These are phyloP conservation scores for Macrophomina pseudophaseolina DNA, from an alignment of 2,329 filamentous ascomycete species.

Conservation along the genomic window DNA sequence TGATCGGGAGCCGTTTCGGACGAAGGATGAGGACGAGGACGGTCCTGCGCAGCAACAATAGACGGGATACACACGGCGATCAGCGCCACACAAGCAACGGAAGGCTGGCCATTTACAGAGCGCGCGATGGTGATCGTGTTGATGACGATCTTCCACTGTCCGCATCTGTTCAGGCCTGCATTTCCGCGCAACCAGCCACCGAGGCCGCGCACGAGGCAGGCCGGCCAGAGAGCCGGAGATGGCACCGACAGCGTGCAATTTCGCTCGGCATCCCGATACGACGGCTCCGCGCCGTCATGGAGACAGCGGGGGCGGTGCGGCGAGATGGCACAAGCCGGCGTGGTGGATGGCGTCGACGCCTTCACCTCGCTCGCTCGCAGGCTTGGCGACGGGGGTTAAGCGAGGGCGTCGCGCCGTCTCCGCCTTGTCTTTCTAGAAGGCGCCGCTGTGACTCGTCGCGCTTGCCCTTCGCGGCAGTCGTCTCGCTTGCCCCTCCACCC, in stretches of 20 bases:
- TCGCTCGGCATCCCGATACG: not conserved
- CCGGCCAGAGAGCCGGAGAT: not conserved
- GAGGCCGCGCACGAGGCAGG: not conserved
- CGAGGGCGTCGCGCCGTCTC: not conserved
- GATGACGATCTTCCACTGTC: conserved; percentile 12
- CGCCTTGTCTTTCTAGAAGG: not conserved
- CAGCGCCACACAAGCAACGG: conserved; percentile 29
- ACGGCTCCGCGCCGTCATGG: not conserved
- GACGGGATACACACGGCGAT: conserved; percentile 38
- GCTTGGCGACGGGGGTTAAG: not conserved
- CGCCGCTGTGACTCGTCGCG: not conserved
- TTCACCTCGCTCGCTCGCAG: not conserved
- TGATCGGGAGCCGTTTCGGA: not conserved
- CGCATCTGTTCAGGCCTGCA: not conserved
- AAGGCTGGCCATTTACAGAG: not conserved
- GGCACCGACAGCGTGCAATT: not conserved
- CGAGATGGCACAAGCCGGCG: not conserved
- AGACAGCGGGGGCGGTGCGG: not conserved
- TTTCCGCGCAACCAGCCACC: not conserved
- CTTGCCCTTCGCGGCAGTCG: not conserved
- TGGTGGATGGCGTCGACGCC: not conserved
- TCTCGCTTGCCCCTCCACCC: not conserved
- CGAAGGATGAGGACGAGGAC: conserved; percentile 2
- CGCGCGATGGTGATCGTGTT: not conserved
- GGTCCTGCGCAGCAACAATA: not conserved